phyloP scores from a whole-genome alignment of 2,329 filamentous ascomycete species.

The Botrytis fragariae region DNA sequence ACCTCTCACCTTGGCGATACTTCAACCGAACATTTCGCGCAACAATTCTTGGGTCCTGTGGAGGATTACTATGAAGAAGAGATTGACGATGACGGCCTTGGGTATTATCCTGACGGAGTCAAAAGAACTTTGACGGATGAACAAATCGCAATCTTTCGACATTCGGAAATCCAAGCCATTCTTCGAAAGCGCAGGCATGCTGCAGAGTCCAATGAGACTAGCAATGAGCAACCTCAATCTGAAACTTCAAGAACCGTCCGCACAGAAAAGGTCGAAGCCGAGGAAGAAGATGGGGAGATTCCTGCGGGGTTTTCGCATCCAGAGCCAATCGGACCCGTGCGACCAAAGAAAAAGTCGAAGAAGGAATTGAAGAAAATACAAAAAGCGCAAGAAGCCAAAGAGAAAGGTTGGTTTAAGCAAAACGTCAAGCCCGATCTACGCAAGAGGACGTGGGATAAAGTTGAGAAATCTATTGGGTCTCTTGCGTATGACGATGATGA shows the following conservation, averaged over 20 bases:
- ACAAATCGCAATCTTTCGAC: conserved; percentile 85
- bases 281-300: conserved; percentile 25
- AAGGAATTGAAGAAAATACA: conserved; percentile 29
- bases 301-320: conserved; percentile 13
- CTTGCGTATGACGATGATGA: conserved; percentile 56
- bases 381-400: conserved; percentile 28
- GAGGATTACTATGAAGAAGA: conserved; percentile 45
- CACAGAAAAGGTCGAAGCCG: conserved; percentile 15
- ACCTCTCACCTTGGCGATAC: conserved; percentile 32
- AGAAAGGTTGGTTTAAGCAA: conserved; percentile 40
- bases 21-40: conserved; percentile 55
- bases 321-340: conserved; percentile 21
- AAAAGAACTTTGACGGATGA: conserved; percentile 90
- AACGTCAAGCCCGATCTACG: conserved; percentile 57
- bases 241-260: not conserved
- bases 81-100: conserved; percentile 65
- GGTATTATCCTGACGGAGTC: conserved; percentile 81
- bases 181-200: conserved; percentile 50
- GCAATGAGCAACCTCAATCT: conserved; percentile 6
- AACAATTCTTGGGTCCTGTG: conserved; percentile 47
- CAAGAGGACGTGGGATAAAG: conserved; percentile 66
- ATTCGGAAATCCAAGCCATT: conserved; percentile 78
- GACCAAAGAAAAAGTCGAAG: conserved; percentile 17
- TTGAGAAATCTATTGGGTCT: conserved; percentile 58
- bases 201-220: conserved; percentile 26